phyloP scores from a whole-genome alignment of 257 asterid genomes.

The Solanum bulbocastanum region DNA sequence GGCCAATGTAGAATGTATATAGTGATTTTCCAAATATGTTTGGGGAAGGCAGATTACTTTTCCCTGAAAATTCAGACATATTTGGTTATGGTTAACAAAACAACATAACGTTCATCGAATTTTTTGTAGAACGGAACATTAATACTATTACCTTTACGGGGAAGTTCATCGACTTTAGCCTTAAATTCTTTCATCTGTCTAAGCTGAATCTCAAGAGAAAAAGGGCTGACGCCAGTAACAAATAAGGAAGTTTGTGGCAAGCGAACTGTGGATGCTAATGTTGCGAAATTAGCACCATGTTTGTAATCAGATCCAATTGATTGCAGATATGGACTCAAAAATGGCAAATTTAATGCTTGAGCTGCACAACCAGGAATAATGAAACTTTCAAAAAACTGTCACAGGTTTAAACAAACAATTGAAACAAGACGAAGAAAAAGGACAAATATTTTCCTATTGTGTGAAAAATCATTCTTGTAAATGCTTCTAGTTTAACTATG shows the following conservation, averaged over 20 bases:
- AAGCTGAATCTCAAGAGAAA: constrained; percentile 53
- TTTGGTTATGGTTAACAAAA: background rate
- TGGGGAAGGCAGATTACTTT: constrained; percentile 39
- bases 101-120: background rate
- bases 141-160: constrained; percentile 19
- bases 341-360: constrained; percentile 53
- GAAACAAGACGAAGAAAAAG: background rate
- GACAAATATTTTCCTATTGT: background rate
- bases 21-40: constrained; percentile 50
- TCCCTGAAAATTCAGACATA: constrained; percentile 9
- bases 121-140: background rate
- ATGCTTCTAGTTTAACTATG: background rate
- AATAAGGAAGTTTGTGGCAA: constrained; percentile 54
- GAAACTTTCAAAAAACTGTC: background rate
- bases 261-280: constrained; percentile 48
- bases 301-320: constrained; percentile 59
- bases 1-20: constrained; percentile 61
- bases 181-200: constrained; percentile 52
- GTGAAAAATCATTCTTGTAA: background rate
- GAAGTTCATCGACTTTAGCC: constrained; percentile 27
- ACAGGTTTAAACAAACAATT: background rate
- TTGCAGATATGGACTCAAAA: constrained; percentile 53
- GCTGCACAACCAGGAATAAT: constrained; percentile 31
- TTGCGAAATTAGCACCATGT: constrained; percentile 63
- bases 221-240: constrained; percentile 55